phyloP scores from a whole-genome alignment of 2,329 filamentous ascomycete genomes.

The Pseudogymnoascus sp. region DNA sequence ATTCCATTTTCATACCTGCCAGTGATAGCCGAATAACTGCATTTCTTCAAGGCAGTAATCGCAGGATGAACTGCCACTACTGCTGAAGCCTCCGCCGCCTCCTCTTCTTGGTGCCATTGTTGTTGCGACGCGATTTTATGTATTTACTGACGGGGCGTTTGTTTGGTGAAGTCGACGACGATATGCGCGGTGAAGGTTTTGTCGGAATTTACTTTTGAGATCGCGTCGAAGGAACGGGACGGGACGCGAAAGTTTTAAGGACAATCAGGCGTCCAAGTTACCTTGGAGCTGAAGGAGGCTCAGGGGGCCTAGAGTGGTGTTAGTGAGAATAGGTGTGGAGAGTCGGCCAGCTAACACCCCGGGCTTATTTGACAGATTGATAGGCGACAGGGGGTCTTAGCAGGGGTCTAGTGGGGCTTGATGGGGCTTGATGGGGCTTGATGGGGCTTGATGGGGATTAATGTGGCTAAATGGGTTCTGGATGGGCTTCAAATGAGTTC shows the following conservation, averaged over 20 bases:
- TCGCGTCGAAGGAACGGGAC: neutral
- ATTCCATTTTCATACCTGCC: neutral
- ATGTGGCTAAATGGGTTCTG: neutral
- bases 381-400: neutral
- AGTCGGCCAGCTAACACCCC: neutral
- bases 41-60: neutral
- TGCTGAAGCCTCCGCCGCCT: neutral
- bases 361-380: conserved; percentile 5
- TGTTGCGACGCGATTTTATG: neutral
- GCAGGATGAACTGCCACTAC: neutral
- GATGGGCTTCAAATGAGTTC: neutral
- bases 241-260: neutral
- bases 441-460: neutral
- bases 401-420: neutral
- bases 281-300: neutral
- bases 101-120: conserved; percentile 1
- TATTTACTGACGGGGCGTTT: neutral
- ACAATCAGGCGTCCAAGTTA: neutral
- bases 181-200: neutral
- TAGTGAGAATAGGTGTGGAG: neutral
- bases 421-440: neutral
- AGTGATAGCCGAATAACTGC: neutral
- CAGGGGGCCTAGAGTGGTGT: neutral
- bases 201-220: neutral
- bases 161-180: neutral